Evolutionary conservation across 306 rosid genomes (phyloP), one percentile per base, ranked within the genome.

Genomic region (Pachyrhizus erosus): DNA sequence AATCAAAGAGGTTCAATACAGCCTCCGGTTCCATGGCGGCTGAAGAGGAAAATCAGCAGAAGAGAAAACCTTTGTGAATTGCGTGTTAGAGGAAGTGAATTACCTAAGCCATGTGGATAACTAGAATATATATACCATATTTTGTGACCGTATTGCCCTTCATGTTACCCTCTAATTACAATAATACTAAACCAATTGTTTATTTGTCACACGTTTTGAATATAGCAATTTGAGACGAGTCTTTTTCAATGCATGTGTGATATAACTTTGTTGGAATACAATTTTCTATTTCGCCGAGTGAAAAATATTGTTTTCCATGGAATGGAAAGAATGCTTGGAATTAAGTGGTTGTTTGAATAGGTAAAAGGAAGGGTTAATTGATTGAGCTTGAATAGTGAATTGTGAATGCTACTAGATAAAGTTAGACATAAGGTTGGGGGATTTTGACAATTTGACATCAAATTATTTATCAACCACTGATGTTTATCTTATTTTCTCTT

Each of bases 11-110:
- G 9, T 88, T 77, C 29, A 93, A 14, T 14, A 87, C 23, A 61
- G 84, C 45, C 64, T 80, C 91, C 0, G 84, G 79, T 67, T 89
- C 94, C 99, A 95, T 62, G 90, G 88, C 85, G 78, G 90, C 85
- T 46, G 15, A 8, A 54, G 34, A 8, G 48, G 21, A 55, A 54
- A 31, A 75, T 12, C 62, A 72, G 37, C 39, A 57, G 40, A 75
- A 43, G 14, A 24, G 3, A 8, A 17, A 34, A n/a, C 20, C 21
- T 31, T 43, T 43, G 61, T 7, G 27, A 62, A 42, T 31, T 26
- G 66, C 20, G 55, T 23, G 33, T 21, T 49, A 7, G 37, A 14
- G 7, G 12, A 14, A 45, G 12, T 12, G 13, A 85, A 18, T 21
- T 67, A 75, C 49, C 39, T 12, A 20, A 1, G 0, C 70, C 11